These are phyloP conservation scores for Daldinia decipiens DNA, from an alignment of 495 filamentous ascomycete genomes.

Conservation along the genomic window DNA sequence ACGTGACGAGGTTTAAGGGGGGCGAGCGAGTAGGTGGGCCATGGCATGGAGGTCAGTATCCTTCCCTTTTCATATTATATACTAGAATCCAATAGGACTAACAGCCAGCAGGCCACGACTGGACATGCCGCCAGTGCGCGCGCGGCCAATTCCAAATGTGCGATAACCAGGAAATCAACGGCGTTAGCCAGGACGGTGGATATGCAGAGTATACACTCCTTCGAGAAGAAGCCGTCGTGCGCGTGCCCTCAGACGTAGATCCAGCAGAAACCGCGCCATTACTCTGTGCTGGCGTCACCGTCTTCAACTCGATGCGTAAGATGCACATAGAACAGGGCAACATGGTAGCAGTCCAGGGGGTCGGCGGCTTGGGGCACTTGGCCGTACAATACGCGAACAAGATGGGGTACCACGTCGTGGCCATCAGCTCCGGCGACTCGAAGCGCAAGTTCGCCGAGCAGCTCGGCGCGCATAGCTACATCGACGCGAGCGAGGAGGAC, in stretches of 20 bases:
- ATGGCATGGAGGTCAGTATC: conserved; percentile 65
- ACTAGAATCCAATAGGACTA: conserved; percentile 4
- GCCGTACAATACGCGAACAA: conserved; percentile 72
- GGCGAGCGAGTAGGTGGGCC: conserved; percentile 64
- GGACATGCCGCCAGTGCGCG: conserved; percentile 58
- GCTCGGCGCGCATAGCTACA: conserved; percentile 74
- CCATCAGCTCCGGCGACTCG: conserved; percentile 63
- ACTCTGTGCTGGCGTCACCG: conserved; percentile 77
- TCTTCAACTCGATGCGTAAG: conserved; percentile 75
- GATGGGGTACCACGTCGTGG: conserved; percentile 73
- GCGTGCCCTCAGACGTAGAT: conserved; percentile 66
- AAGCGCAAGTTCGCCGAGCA: conserved; percentile 69
- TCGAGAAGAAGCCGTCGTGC: conserved; percentile 69
- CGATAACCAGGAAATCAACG: conserved; percentile 61
- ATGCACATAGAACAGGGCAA: conserved; percentile 67
- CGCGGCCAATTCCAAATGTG: conserved; percentile 67
- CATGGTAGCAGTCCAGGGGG: conserved; percentile 70
- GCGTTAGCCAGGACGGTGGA: conserved; percentile 62
- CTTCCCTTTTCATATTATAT: conserved; percentile 1
- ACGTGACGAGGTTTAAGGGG: conserved; percentile 55
- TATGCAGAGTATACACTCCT: conserved; percentile 73
- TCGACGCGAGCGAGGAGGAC: conserved; percentile 68
- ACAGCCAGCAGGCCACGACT: conserved; percentile 51
- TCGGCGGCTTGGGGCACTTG: conserved; percentile 74
- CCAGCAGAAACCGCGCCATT: conserved; percentile 71